Percentiles rank a stretch among this genome's conserved stretches.
Evolutionary conservation across 371 early-diverging fungal species (phyloP).

Genomic region (Mucor piriformis): DNA sequence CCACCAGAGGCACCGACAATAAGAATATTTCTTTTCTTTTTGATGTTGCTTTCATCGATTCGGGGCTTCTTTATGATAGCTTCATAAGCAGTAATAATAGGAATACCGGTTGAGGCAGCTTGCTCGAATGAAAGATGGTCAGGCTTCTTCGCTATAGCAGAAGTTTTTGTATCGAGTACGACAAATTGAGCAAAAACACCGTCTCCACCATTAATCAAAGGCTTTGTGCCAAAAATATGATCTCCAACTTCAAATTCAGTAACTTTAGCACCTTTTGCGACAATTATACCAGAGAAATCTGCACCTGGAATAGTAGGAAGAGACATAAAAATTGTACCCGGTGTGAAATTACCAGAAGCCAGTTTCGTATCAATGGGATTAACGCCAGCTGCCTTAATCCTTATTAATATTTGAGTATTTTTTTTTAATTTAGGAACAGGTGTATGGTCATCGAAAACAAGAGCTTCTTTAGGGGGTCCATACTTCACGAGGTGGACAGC

Average conservation of each 20-base stretch:
- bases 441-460: constrained; percentile 30
- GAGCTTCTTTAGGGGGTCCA: constrained; percentile 30
- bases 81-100: constrained; percentile 44
- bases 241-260: constrained; percentile 49
- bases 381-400: constrained; percentile 59
- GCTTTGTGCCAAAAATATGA: constrained; percentile 52
- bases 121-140: constrained; percentile 47
- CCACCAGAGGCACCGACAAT: constrained; percentile 64
- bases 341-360: constrained; percentile 29
- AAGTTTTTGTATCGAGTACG: constrained; percentile 15
- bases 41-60: neutral
- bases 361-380: constrained; percentile 68
- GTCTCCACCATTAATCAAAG: constrained; percentile 13
- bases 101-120: constrained; percentile 49
- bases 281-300: constrained; percentile 54
- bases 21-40: constrained; percentile 31
- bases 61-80: constrained; percentile 29
- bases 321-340: neutral
- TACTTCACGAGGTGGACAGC: constrained; percentile 38
- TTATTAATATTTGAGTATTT: constrained; percentile 51
- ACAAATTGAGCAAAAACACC: constrained; percentile 59
- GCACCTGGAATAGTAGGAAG: constrained; percentile 43
- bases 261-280: constrained; percentile 40
- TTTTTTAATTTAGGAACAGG: constrained; percentile 29
- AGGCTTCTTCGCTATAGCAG: constrained; percentile 53